A percentile compares a stretch with the other conserved stretches of the same genome.
Conservation (phyloP, 228 moss, liverwort and hornwort species). For the Sphagnum fallax region DNA sequence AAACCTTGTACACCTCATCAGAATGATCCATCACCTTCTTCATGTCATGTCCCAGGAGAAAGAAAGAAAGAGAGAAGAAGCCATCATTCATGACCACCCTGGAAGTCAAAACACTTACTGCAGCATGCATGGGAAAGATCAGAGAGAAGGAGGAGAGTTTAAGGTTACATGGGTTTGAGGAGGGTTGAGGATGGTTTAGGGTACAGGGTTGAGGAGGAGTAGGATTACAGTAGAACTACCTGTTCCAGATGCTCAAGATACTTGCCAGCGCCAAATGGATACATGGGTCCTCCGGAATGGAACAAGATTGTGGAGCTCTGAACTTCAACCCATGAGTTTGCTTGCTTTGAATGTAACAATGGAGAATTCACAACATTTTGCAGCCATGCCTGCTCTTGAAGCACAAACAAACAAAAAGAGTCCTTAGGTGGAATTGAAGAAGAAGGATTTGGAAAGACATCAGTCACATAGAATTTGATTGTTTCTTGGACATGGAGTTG, state of each 20-base stretch:
- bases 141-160: background rate
- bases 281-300: constrained; percentile 42
- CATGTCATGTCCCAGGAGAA: background rate
- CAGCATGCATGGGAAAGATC: background rate
- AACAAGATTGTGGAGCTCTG: constrained; percentile 32
- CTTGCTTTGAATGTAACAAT: constrained; percentile 28
- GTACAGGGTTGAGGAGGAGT: background rate
- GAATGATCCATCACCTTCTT: background rate
- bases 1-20: background rate
- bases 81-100: background rate
- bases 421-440: background rate
- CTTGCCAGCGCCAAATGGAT: constrained; percentile 42
- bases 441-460: no score
- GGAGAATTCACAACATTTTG: constrained; percentile 61
- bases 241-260: constrained; percentile 39
- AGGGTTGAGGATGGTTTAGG: background rate
- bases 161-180: background rate
- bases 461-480: no score
- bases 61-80: background rate
- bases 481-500: no score
- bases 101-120: background rate
- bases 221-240: constrained; percentile 14
- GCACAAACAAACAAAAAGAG: background rate
- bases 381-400: constrained; percentile 33
- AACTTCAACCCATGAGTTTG: constrained; percentile 29